These are phyloP conservation scores for Sisymbrium irio DNA, from an alignment of 345 rosid species.

Conservation along the genomic window DNA sequence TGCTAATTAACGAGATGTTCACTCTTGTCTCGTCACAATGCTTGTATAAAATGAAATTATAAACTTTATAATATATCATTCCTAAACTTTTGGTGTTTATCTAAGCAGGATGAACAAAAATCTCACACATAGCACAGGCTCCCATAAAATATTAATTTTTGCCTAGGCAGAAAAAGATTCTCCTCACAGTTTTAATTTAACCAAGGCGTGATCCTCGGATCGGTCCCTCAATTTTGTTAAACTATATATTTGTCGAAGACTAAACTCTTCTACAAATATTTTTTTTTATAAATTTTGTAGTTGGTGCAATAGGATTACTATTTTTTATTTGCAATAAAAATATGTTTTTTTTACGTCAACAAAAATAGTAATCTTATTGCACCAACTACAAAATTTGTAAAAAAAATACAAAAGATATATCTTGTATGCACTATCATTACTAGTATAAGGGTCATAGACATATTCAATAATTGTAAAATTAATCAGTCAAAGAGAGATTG, in stretches of 20 bases:
- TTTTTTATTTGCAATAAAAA: neutral
- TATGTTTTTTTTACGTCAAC: too few relatives aligned
- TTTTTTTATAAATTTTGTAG: neutral
- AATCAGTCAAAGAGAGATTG: neutral
- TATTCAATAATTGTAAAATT: neutral
- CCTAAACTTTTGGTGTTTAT: too few relatives aligned
- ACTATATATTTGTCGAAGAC: neutral
- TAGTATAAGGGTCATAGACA: neutral
- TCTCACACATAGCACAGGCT: neutral
- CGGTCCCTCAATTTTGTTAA: neutral
- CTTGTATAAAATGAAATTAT: neutral
- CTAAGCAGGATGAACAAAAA: neutral
- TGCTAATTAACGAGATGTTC: too few relatives aligned
- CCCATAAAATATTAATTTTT: neutral
- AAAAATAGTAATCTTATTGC: too few relatives aligned
- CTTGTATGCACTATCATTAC: neutral
- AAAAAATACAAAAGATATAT: too few relatives aligned
- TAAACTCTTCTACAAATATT: neutral
- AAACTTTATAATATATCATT: neutral
- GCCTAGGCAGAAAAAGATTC: neutral
- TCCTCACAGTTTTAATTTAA: neutral
- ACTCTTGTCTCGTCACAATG: neutral
- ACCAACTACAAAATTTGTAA: too few relatives aligned
- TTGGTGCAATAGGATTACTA: neutral
- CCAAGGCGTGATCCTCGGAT: constrained; percentile 26